Conservation (phyloP, 805 yeast genomes). For the Blastobotrys parvus region DNA sequence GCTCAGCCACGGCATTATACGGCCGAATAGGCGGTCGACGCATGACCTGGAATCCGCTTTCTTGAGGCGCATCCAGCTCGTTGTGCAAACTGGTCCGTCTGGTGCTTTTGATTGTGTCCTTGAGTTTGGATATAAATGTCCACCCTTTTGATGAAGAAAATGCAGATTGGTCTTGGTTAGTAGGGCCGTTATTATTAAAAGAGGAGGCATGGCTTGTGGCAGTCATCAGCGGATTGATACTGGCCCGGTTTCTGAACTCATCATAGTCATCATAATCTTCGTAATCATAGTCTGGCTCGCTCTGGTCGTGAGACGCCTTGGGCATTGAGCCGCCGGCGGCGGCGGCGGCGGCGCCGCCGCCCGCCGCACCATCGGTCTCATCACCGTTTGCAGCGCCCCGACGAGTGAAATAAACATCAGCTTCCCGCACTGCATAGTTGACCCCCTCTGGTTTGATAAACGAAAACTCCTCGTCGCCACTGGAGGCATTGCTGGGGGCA, state of each 20-base stretch:
- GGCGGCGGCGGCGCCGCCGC: too few relatives aligned
- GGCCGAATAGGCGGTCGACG: constrained; percentile 14
- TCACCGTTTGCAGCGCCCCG: not conserved
- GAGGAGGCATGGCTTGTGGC: not conserved
- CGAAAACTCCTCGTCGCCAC: constrained; percentile 5
- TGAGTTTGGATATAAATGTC: too few relatives aligned
- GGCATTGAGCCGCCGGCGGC: too few relatives aligned
- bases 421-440: constrained; percentile 55
- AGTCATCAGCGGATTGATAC: not conserved
- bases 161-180: too few relatives aligned
- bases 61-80: constrained; percentile 7
- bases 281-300: not conserved
- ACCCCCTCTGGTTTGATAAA: constrained; percentile 17
- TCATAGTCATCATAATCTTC: not conserved
- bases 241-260: not conserved
- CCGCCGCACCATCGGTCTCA: too few relatives aligned
- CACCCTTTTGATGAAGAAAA: too few relatives aligned
- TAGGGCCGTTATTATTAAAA: too few relatives aligned
- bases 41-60: constrained; percentile 17
- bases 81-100: too few relatives aligned
- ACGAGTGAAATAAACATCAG: constrained; percentile 37
- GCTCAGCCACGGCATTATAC: not conserved
- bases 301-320: not conserved
- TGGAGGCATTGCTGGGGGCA: not conserved
- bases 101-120: not conserved